phyloP scores from a whole-genome alignment of 768 basidiomycete genomes.

The Russula compacta region DNA sequence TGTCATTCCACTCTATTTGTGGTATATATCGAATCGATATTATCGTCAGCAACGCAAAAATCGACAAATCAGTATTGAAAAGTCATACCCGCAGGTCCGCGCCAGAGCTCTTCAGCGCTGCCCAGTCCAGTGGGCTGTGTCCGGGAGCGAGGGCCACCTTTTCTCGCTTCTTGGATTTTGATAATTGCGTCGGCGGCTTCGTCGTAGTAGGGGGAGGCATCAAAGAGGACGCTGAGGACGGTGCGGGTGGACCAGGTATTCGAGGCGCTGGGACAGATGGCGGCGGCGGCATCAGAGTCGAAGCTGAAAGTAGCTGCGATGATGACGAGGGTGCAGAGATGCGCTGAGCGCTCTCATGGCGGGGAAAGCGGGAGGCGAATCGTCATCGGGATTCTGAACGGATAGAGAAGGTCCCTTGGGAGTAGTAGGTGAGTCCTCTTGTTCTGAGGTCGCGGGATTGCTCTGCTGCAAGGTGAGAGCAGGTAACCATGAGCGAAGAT shows the following conservation, averaged over 20 bases:
- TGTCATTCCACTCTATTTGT: constrained; percentile 55
- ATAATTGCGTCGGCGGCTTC: constrained; percentile 41
- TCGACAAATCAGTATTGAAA: background rate
- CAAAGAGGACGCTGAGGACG: constrained; percentile 34
- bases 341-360: constrained; percentile 65
- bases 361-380: constrained; percentile 68
- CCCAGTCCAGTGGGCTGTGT: constrained; percentile 91
- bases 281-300: constrained; percentile 29
- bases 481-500: constrained; percentile 18
- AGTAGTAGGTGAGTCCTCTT: constrained; percentile 30
- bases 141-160: constrained; percentile 92
- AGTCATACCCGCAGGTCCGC: constrained; percentile 60
- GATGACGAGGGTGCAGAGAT: constrained; percentile 27
- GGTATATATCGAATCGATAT: no score
- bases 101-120: constrained; percentile 74
- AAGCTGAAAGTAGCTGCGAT: background rate
- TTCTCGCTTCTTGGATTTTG: constrained; percentile 43
- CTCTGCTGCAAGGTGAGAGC: background rate
- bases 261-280: constrained; percentile 33
- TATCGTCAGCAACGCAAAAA: background rate
- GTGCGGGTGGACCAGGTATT: constrained; percentile 21
- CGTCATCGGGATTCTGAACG: constrained; percentile 36
- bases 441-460: constrained; percentile 16
- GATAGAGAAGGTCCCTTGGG: constrained; percentile 34
- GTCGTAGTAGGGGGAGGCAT: constrained; percentile 56